Percentiles rank a stretch among this genome's conserved stretches.
Evolutionary conservation across 2,329 filamentous ascomycete species (phyloP).

Genomic region (Colletotrichum ledebouriae): DNA sequence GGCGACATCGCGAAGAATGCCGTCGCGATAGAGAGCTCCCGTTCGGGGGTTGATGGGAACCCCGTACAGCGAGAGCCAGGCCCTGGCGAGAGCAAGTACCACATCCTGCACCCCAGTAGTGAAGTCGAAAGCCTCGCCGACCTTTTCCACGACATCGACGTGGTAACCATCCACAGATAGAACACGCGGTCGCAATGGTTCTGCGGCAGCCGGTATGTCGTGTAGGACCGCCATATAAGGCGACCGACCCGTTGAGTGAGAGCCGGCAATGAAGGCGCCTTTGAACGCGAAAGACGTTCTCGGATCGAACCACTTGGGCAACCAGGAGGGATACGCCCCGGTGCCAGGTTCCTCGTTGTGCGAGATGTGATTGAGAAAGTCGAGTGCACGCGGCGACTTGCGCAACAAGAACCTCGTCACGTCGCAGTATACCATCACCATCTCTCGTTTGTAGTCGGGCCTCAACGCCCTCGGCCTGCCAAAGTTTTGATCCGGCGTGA

Average conservation of each 20-base stretch:
- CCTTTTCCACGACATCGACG: constrained; percentile 30
- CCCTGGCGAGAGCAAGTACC: constrained; percentile 3
- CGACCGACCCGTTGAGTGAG: constrained; percentile 32
- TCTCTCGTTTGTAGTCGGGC: constrained; percentile 37
- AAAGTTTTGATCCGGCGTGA: constrained; percentile 26
- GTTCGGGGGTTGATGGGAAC: constrained; percentile 13
- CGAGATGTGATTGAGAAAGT: no score
- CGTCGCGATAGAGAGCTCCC: constrained; percentile 26
- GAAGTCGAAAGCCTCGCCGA: constrained; percentile 17
- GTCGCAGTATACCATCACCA: constrained; percentile 38
- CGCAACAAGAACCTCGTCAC: constrained; percentile 41
- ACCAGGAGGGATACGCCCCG: constrained; percentile 41
- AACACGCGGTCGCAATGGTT: constrained; percentile 21
- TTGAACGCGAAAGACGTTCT: constrained; percentile 27
- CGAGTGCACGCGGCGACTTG: constrained; percentile 29
- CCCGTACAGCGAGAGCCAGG: constrained; percentile 18
- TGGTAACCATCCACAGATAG: constrained; percentile 38
- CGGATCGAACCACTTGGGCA: constrained; percentile 42
- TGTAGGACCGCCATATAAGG: constrained; percentile 33
- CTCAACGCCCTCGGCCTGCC: constrained; percentile 34
- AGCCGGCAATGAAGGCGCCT: constrained; percentile 37
- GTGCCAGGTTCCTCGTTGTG: constrained; percentile 27
- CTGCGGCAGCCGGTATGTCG: constrained; percentile 22
- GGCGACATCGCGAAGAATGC: constrained; percentile 32
- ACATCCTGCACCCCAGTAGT: constrained; percentile 2